These are phyloP conservation scores for Argentina anserina DNA, from an alignment of 306 rosid species.

Conservation along the genomic window DNA sequence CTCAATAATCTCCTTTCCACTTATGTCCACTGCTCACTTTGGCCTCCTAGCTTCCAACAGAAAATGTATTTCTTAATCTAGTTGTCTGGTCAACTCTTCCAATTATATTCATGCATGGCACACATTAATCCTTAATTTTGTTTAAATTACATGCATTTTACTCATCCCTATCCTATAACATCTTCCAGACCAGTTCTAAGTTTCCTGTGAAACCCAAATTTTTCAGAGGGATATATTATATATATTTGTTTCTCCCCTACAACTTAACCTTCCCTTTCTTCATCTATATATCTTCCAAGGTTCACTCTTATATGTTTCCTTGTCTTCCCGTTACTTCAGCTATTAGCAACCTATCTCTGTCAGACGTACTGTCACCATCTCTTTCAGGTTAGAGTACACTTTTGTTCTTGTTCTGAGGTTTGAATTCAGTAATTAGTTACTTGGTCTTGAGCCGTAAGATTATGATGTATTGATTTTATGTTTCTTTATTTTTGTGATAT, in stretches of 20 bases:
- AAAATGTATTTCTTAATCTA: neutral
- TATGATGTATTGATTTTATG: neutral
- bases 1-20: neutral
- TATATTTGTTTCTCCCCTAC: neutral
- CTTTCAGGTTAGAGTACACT: neutral
- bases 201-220: neutral
- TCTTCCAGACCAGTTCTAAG: neutral
- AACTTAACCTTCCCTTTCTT: neutral
- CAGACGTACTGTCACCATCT: too few species aligned
- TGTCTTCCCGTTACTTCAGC: conserved; percentile 1
- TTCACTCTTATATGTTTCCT: neutral
- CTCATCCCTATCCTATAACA: neutral
- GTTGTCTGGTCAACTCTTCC: neutral
- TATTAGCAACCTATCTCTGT: neutral
- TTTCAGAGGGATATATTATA: neutral
- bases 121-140: neutral
- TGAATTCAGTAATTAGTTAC: neutral
- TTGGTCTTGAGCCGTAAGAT: too few species aligned
- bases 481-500: neutral
- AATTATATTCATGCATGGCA: neutral
- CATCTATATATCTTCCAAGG: neutral
- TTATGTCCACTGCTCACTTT: neutral
- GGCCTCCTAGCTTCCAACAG: neutral
- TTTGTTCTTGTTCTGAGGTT: neutral
- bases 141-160: neutral